Evolutionary conservation across 2,329 filamentous ascomycete species (phyloP), one percentile per base, ranked within the genome.

Genomic region (Xylariales sp.): DNA sequence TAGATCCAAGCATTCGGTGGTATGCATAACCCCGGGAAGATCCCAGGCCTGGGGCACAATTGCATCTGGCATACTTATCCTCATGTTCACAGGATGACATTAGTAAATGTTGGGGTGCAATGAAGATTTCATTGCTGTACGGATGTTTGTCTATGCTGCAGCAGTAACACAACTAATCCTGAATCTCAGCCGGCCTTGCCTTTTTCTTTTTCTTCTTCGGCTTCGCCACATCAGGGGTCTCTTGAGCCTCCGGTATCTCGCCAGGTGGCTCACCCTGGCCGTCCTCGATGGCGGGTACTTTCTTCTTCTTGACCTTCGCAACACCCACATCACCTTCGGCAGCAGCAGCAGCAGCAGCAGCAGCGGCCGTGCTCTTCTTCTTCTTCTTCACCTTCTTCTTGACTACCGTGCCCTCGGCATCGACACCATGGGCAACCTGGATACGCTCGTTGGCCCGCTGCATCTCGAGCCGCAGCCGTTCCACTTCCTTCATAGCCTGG

Each of bases 381-480:
- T 74, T 76, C 63, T 78, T 81, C 68, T 79, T 83, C 64, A 78
- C 83, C 64, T 82, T 85, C 57, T 78, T 82, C 60, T 73, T 76
- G 4, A 88, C 77, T 2, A 84, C 73, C 0, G 74, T 78, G 1
- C 80, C 82, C 54, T 85, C 84, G 3, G 67, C 71, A 34, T 79
- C 73, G 20, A 83, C 78, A n/a, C 82, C 82, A 53, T 82, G 77
- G 16, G 82, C 81, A 15, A 83, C 77, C 51, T 86, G 76, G 27
- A 90, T 82, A 42, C 84, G 70, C 64, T 90, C 86, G 53, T 84
- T 86, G 27, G 82, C 83, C 43, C 86, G 70, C 64, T 90, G 86
- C 89, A 97, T 95, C 64, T 95, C 88, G 43, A 96, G 69, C 39
- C 93, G 74, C 45, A 94, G 68, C 38, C 82, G 74, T 67, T 97